These are phyloP conservation scores for Rusavskia elegans DNA, from an alignment of 495 filamentous ascomycete species.

Conservation along the genomic window DNA sequence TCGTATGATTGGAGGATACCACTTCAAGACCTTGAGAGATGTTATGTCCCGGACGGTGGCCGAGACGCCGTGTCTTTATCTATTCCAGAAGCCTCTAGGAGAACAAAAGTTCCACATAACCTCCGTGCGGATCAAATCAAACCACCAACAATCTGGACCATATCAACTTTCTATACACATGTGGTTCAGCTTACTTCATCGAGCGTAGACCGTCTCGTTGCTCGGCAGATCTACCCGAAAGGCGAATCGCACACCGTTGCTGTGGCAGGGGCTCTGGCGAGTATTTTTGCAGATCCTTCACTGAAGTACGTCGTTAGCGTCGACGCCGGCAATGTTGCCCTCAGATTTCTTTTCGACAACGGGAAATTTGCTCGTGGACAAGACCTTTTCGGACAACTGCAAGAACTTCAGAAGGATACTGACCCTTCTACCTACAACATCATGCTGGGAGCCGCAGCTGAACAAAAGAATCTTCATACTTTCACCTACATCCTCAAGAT, in stretches of 20 bases:
- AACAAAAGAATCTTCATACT: slow-evolving; percentile 18
- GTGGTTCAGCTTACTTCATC: neutral
- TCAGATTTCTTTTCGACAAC: slow-evolving; percentile 22
- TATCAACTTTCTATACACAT: neutral
- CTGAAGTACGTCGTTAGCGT: neutral
- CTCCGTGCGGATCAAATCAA: neutral
- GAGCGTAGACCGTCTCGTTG: neutral
- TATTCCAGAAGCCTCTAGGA: neutral
- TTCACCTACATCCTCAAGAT: slow-evolving; percentile 19
- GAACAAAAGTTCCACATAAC: neutral
- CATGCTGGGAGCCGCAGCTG: slow-evolving; percentile 22
- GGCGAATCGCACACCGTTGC: slow-evolving; percentile 2
- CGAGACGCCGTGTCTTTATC: neutral
- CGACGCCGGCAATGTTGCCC: slow-evolving; percentile 23
- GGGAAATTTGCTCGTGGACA: slow-evolving; percentile 17
- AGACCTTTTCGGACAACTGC: slow-evolving; percentile 16
- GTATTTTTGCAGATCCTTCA: neutral
- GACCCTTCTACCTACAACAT: slow-evolving; percentile 29
- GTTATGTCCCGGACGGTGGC: neutral
- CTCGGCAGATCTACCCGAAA: neutral
- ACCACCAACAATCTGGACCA: neutral
- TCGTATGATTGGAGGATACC: slow-evolving; percentile 10
- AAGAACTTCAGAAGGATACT: slow-evolving; percentile 19
- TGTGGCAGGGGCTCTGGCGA: slow-evolving; percentile 2
- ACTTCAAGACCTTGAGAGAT: neutral